These are phyloP conservation scores for Zygnema cylindricum DNA, from an alignment of 139 green algal genomes.

Conservation along the genomic window DNA sequence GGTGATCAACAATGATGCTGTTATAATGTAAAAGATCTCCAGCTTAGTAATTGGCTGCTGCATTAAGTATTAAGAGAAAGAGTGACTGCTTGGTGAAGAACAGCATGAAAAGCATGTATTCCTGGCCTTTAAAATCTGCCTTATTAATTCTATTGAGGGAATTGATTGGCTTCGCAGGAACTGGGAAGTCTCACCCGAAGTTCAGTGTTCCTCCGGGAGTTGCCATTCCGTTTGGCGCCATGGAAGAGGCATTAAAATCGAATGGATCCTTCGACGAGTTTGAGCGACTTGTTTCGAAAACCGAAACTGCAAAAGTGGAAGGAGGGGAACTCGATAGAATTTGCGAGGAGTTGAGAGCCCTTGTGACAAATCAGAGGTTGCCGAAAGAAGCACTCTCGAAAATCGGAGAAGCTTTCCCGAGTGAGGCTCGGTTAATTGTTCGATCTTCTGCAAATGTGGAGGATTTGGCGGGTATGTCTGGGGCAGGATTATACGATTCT, in stretches of 20 bases:
- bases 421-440: constrained; percentile 69
- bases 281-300: constrained; percentile 12
- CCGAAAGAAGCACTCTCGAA: constrained; percentile 6
- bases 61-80: too few relatives aligned
- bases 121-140: background rate
- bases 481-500: constrained; percentile 94
- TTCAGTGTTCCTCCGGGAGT: constrained; percentile 75
- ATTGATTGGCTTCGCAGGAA: too few relatives aligned
- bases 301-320: constrained; percentile 28
- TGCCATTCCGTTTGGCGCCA: constrained; percentile 88
- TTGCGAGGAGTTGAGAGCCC: constrained; percentile 40
- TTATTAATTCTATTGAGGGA: background rate
- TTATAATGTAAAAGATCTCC: too few relatives aligned
- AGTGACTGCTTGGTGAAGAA: too few relatives aligned
- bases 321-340: constrained; percentile 19
- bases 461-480: constrained; percentile 85
- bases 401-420: constrained; percentile 13
- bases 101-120: background rate
- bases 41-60: too few relatives aligned
- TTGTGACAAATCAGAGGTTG: constrained; percentile 20
- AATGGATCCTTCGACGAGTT: constrained; percentile 4
- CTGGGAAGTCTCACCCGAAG: too few relatives aligned
- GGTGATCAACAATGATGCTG: too few relatives aligned
- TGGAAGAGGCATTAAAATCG: constrained; percentile 72
- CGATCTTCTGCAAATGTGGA: constrained; percentile 93